Evolutionary conservation across 345 rosid genomes (phyloP), one percentile per base, ranked within the genome.

Genomic region (Triadica sebifera): DNA sequence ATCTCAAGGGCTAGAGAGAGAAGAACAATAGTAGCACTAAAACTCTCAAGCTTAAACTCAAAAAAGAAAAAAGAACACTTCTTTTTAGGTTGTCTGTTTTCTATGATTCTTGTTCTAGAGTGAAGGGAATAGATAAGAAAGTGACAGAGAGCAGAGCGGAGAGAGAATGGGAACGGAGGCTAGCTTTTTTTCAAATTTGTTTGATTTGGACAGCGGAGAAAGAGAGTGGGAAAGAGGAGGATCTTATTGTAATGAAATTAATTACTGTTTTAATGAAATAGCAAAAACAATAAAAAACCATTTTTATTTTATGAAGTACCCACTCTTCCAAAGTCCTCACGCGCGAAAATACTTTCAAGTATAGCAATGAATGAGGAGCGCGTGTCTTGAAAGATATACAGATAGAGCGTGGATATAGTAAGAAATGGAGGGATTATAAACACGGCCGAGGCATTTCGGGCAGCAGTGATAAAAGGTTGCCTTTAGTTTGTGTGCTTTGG

Each of bases 191-290:
- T 34, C 3, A 69, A 67, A 66, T 24, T 74, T 67, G 59, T 67
- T 63, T 37, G 79, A 63, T 68, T 74, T 81, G n/a, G 83, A 81
- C 81, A 79, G 75, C 67, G 20, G 70, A 19, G 75, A 17, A 77
- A 65, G 51, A n/a, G 34, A 29, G 34, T 29, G 34, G 2, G 34
- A 29, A 29, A 29, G 80, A 65, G 43, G 72, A 22, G 65, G 75
- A 20, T 25, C 68, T 0, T 34, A 19, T 10, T 67, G 74, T 39
- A 61, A 62, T 71, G 74, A 76, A 67, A 65, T 47, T 29, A 1
- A 29, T 0, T 51, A 8, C 77, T 43, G 75, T 67, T 76, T 60
- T 75, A 78, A 63, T 72, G 77, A 29, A 68, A 78, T 69, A 65
- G 70, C 58, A 12, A 57, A 41, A n/a, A 46, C 6, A 12, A 20